Conservation (phyloP, 192 early-diverging fungal genomes). For the Dispira simplex region DNA sequence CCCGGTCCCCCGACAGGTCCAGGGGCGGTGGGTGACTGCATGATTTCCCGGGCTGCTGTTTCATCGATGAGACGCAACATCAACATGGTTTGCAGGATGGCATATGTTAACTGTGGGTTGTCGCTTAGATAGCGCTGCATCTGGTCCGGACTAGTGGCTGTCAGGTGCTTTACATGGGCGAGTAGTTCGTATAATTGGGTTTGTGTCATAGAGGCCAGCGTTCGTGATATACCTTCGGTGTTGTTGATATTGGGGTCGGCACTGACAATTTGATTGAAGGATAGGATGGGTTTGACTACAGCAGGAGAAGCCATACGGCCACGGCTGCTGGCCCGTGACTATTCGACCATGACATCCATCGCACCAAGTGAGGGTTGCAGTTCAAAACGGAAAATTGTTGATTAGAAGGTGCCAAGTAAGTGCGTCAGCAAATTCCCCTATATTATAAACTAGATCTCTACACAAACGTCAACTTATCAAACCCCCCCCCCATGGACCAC, state of each 20-base stretch:
- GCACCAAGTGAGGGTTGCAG: neutral
- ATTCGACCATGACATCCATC: neutral
- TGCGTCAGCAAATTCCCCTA: neutral
- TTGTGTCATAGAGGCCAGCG: slow-evolving; percentile 34
- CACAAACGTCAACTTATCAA: neutral
- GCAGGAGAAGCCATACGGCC: neutral
- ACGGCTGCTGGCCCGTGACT: neutral
- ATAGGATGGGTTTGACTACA: neutral
- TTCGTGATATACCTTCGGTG: slow-evolving; percentile 34
- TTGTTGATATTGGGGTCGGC: slow-evolving; percentile 18
- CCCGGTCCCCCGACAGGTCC: neutral
- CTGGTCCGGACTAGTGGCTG: slow-evolving; percentile 43
- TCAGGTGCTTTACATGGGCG: slow-evolving; percentile 46
- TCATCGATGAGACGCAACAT: slow-evolving; percentile 67
- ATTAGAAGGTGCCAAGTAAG: neutral
- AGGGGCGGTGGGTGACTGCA: slow-evolving; percentile 9
- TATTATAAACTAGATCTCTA: neutral
- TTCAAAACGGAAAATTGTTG: neutral
- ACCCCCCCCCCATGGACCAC: neutral
- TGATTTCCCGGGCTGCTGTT: slow-evolving; percentile 30
- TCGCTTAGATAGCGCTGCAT: slow-evolving; percentile 43
- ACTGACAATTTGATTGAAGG: neutral
- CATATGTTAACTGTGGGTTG: slow-evolving; percentile 76
- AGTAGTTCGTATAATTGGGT: slow-evolving; percentile 46
- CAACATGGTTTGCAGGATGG: slow-evolving; percentile 66